Base-by-base conservation (phyloP, 441 rosid species). In the Arabidopsis hybrid region DNA sequence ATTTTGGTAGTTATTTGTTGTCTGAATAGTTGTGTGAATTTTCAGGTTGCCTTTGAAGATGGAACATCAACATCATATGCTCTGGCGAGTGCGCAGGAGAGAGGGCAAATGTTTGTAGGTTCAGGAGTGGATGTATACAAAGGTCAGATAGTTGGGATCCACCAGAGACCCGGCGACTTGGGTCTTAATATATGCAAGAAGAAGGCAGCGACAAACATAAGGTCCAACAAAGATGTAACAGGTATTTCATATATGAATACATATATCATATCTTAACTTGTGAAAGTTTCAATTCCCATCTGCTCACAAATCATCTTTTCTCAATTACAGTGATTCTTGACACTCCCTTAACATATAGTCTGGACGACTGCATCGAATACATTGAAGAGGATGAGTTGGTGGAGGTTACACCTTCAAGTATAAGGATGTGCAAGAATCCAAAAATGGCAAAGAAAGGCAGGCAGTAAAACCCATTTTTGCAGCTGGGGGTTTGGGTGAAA, bases 361-460 rank as follows among this genome's bases (percentile, higher is more conserved):
- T 92, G 38, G 99, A 95, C 4, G 99, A 92, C 78, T 95, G 95
- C 89, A 95, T 95, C 1, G 98, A 95, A 73, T 92, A 95, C 76
- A 92, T 95, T 76, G 95, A 88, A 82, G 99, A 95, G 83, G 99
- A 95, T 76, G 99, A 95, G 66, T 80, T 95, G 61, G 97, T 95
- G 74, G 99, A 92, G 86, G 93, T 91, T 12, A 92, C 98, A 11
- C 95, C 98, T 7, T 60, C 3, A 1, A 85, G 95, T 74, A 85
- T 95, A 73, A 72, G 98, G 65, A 92, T 87, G 95, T 91, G 96
- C 88, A 92, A 95, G 83, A 89, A 88, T 78, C 95, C 91, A 2
- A 94, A 94, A 82, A 65, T 89, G 53, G 60, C 79, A 4, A 90
- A 81, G 80, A 94, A 83, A 83, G 78, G 83, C 9, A 85, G 86